Base-by-base conservation (phyloP, 2,329 filamentous ascomycete genomes). In the Ophiobolus disseminans region DNA sequence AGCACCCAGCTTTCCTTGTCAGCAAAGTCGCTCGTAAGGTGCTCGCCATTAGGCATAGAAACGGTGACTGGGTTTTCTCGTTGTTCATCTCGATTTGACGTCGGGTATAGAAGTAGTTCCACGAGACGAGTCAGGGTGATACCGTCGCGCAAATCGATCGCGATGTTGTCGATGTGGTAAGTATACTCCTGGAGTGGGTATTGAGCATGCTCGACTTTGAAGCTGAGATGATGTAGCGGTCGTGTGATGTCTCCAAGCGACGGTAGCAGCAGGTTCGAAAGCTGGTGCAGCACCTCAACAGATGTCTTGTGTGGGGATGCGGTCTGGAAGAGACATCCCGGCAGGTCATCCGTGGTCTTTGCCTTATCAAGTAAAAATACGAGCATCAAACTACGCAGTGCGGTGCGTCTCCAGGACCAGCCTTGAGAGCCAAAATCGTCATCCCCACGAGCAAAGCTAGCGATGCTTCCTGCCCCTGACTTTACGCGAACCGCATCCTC, bases 91-190 rank as follows among this genome's bases (percentile, higher is more conserved):
- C 59, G 57, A 2, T 68, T 66, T n/a, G 66, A 56, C 14, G 73
- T 65, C 4, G 72, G 69, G 52, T 80, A 81, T 3, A 84, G 70
- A 2, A 86, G 66, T 1, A 86, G 53, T 55, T 87, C 85, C 1
- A 85, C 81, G 8, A 86, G 73, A 40, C 81, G 78, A 4, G 82
- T 81, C n/a, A 87, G 66, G 35, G 81, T 72, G 7, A 87, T 76
- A 1, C 85, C 85, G 61, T 87, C 82, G 25, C 85, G 78, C 17
- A 87, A 73, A 58, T 87, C 85, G 7, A 84, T 77, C 1, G 84
- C 85, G 19, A 88, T 74, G 56, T 87, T 87, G 7, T 75, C 72
- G 45, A 87, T 79, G 30, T 71, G 70, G 61, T 85, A 87, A 1
- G 75, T 71, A 54, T 82, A 83, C 66, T 87, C 85, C 52, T 85